A percentile compares a stretch with the other conserved stretches of the same genome.
These are phyloP conservation scores for Aureobasidium sp. DNA, from an alignment of 2,329 filamentous ascomycete species.

Conservation along the genomic window DNA sequence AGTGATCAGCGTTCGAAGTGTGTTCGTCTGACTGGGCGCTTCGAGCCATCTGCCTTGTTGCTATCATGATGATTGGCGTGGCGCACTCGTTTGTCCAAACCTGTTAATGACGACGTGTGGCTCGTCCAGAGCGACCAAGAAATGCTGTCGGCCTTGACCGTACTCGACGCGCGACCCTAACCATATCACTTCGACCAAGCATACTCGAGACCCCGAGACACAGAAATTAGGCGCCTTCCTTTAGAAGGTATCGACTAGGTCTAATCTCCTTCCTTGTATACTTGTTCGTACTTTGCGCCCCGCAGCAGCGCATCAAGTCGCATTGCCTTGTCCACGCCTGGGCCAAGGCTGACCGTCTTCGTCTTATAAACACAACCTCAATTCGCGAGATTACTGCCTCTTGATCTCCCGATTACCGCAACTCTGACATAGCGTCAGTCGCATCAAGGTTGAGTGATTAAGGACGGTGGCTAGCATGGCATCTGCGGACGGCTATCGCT, in stretches of 20 bases:
- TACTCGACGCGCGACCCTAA: not conserved
- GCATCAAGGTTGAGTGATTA: not conserved
- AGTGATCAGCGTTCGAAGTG: not conserved
- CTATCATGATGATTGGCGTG: constrained; percentile 7
- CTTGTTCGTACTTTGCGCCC: constrained; percentile 2
- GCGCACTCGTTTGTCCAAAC: constrained; percentile 7
- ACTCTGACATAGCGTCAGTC: not conserved
- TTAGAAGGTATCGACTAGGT: not conserved
- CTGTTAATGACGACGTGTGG: constrained; percentile 13
- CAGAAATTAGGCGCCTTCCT: not conserved
- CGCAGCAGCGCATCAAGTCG: not conserved
- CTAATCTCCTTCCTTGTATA: not conserved
- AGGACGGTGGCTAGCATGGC: not conserved
- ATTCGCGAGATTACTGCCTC: not conserved
- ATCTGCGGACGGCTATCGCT: not conserved
- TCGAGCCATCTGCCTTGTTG: constrained; percentile 6
- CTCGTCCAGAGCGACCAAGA: not conserved
- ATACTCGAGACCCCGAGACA: not conserved
- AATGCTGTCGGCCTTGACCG: not conserved
- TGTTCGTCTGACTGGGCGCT: constrained; percentile 12
- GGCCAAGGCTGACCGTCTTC: not conserved
- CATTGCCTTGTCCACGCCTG: not conserved
- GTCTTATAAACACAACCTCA: not conserved
- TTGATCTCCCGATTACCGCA: not conserved
- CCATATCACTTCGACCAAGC: not conserved